Base-by-base conservation (phyloP, 2,329 filamentous ascomycete genomes). In the Ceratocystis variospora region DNA sequence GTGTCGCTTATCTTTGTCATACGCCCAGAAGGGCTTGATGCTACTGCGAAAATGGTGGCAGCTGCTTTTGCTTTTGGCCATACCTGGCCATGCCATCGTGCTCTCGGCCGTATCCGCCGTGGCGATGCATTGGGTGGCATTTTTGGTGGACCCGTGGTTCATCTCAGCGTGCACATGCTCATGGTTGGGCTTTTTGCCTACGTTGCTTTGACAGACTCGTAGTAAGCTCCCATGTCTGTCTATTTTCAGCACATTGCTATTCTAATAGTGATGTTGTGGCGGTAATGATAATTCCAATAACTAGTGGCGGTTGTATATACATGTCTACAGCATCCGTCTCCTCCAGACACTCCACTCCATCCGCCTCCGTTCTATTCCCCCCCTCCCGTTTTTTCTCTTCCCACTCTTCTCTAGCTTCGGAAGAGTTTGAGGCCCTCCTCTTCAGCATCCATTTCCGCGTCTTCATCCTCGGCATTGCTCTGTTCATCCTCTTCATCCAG, bases 401-500 rank as follows among this genome's bases (percentile, higher is more conserved):
- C 22, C 55, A 48, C 65, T 65, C 63, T 19, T 19, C 61, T 70
- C 66, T 72, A 77, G 70, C 72, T 79, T 65, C 77, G 77, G 71
- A 86, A 86, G 67, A 86, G 71, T 70, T 78, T 77, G 57, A 85
- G 72, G 0, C 79, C 80, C 37, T 78, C 78, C 69, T 81, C 82
- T 69, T 83, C 82, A 17, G 79, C 77, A 68, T 79, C 79, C 5
- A 75, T 77, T 15, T 74, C 76, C n/a, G 77, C 79, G 71, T 79
- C 78, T 65, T 79, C 79, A 61, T 78, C 78, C 74, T 79, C 80
- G 68, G 80, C 80, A 59, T 79, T 77, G 33, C 80, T 80, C 17
- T 77, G 78, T 3, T 73, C 77, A 64, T 79, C 78, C 1, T 81
- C 80, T 72, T 90, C 87, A 59, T 82, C 79, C 66, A 91, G 76